Percentiles rank a stretch among this genome's conserved stretches.
These are phyloP conservation scores for Cadophora luteo-olivacea DNA, from an alignment of 2,329 filamentous ascomycete genomes.

Conservation along the genomic window DNA sequence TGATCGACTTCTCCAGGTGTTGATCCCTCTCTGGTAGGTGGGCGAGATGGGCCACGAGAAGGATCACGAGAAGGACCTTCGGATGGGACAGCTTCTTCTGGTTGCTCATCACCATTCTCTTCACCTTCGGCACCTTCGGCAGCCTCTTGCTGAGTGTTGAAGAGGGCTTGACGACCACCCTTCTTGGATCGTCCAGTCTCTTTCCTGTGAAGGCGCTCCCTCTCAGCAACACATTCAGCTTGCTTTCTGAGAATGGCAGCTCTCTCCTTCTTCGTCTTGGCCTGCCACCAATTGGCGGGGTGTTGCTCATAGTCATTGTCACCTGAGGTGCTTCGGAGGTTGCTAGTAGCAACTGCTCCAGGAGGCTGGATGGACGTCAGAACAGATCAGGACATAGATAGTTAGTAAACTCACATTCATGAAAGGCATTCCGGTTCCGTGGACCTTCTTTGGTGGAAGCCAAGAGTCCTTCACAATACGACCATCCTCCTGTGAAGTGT, in stretches of 20 bases:
- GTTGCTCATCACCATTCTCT: conserved; percentile 23
- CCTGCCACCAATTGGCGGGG: conserved; percentile 35
- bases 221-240: conserved; percentile 18
- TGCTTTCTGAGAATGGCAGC: conserved; percentile 18
- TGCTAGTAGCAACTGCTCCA: conserved; percentile 11
- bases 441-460: conserved; percentile 25
- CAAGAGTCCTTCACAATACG: conserved; percentile 17
- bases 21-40: conserved; percentile 13
- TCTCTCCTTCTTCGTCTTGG: conserved; percentile 24
- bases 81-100: conserved; percentile 15
- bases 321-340: conserved; percentile 16
- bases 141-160: conserved; percentile 15
- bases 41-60: conserved; percentile 12
- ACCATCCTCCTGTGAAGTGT: conserved; percentile 34
- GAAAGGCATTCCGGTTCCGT: conserved; percentile 27
- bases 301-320: conserved; percentile 37
- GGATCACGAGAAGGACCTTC: conserved; percentile 2
- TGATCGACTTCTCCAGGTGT: conserved; percentile 17
- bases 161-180: conserved; percentile 20
- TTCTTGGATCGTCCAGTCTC: conserved; percentile 15
- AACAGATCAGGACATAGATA: neutral
- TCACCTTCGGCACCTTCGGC: conserved; percentile 22
- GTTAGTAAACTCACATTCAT: conserved; percentile 20
- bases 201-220: conserved; percentile 7
- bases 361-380: conserved; percentile 24